A percentile compares a stretch with the other conserved stretches of the same genome.
These are phyloP conservation scores for Talaromyces sp. DNA, from an alignment of 2,329 filamentous ascomycete species.

Conservation along the genomic window DNA sequence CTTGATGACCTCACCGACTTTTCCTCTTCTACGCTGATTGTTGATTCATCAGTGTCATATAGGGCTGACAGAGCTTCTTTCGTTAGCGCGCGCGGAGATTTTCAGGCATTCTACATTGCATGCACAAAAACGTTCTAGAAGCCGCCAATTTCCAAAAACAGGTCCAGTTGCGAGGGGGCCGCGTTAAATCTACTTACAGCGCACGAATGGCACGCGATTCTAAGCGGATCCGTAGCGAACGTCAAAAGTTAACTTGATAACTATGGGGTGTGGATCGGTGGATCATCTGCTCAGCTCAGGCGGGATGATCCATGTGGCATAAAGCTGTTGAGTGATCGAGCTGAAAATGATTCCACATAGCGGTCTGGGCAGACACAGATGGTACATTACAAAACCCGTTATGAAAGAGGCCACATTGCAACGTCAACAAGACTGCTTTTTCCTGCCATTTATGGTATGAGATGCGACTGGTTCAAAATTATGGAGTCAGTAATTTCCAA, in stretches of 20 bases:
- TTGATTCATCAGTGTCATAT: not conserved
- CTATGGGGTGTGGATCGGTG: not conserved
- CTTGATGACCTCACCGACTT: not conserved
- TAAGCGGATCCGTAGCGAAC: not conserved
- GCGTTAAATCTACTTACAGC: not conserved
- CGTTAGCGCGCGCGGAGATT: not conserved
- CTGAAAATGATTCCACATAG: not conserved
- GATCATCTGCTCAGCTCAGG: not conserved
- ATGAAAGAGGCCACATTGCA: not conserved
- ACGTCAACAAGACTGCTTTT: not conserved
- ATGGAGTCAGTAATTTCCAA: not conserved
- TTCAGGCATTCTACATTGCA: not conserved
- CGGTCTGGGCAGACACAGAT: not conserved
- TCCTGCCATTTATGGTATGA: not conserved
- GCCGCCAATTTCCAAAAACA: not conserved
- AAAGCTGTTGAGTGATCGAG: not conserved
- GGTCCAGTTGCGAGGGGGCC: not conserved
- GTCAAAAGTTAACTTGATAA: not conserved
- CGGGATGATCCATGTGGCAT: not conserved
- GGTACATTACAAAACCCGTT: not conserved
- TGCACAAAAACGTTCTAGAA: not conserved
- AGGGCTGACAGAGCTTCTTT: not conserved
- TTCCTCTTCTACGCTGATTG: not conserved
- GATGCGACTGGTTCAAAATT: not conserved
- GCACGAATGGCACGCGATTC: not conserved